Evolutionary conservation across 2,329 filamentous ascomycete genomes (phyloP).

Genomic region (Paecilomyces fulvus): DNA sequence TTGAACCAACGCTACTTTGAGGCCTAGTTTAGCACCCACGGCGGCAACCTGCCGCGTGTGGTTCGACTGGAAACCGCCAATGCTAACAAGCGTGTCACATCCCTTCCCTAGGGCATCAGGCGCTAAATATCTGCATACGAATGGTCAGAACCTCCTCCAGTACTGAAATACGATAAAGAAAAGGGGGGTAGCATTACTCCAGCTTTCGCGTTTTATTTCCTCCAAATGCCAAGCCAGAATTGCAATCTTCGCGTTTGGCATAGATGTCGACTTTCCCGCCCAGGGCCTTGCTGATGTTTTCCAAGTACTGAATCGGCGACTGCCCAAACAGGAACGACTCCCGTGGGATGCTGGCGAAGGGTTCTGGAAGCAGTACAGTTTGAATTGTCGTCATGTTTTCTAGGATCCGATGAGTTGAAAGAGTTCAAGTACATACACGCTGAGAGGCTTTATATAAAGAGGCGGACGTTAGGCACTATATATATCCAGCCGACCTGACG

Average conservation of each 20-base stretch:
- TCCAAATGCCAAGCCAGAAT: conserved; percentile 58
- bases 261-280: conserved; percentile 55
- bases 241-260: conserved; percentile 65
- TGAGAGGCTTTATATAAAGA: neutral
- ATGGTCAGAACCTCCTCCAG: neutral
- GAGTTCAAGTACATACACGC: neutral
- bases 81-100: conserved; percentile 55
- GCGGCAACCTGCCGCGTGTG: conserved; percentile 61
- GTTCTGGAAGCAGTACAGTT: neutral
- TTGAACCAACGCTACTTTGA: conserved; percentile 47
- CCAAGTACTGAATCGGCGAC: neutral
- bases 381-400: neutral
- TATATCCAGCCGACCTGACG: neutral
- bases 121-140: neutral
- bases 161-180: conserved; percentile 7
- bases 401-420: neutral
- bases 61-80: conserved; percentile 63
- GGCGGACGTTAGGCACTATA: neutral
- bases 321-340: neutral
- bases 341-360: neutral
- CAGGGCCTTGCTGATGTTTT: conserved; percentile 49
- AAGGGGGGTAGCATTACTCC: conserved; percentile 51
- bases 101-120: conserved; percentile 51
- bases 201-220: conserved; percentile 64
- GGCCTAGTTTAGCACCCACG: conserved; percentile 49